Evolutionary conservation across 805 yeast species (phyloP), one percentile per base, ranked within the genome.

Genomic region (Starmerella khaoyaiensis): DNA sequence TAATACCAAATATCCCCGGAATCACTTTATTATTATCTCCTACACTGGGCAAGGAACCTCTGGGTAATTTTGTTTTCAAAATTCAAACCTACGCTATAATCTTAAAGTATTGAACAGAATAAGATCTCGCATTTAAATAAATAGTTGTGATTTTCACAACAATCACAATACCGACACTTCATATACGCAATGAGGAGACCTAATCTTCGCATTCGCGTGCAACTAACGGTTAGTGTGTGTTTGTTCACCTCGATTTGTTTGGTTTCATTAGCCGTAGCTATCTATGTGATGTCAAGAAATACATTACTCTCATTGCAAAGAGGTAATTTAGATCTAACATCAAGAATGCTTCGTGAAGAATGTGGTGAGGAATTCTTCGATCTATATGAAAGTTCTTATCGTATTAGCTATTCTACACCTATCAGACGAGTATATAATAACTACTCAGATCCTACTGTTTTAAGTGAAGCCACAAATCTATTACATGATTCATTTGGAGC

Each of bases 231-330:
- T 4, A 60, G 81, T 21, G 93, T 81, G 45, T 63, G 79, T 37
- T 59, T 76, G 37, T 77, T 80, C 27, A 75, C 87, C 9, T 60
- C 78, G 26, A 60, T 76, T 36, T 79, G 93, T 1, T 63, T 84
- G 33, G 64, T 78, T 21, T 73, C 81, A 2, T 59, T 84, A 31
- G 84, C 90, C 5, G 63, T 79, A 16, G 83, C 79, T 9, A 48
- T 49, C 3, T 45, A 36, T 18, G 41, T 40, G 16, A 40, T 51
- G 22, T 41, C 51, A 8, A 35, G 48, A n/a, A 30, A 33, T 29
- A 48, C 53, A 14, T 33, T 51, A 20, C 37, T 50, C 6, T 18
- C 72, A 82, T 8, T 57, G 34, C 49, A 49, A 46, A 43, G 20
- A 8, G 48, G 43, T 5, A 51, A 49, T 21, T 38, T 50, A 20